Evolutionary conservation across 768 basidiomycete species (phyloP).

Genomic region (Naganishia vishniacii): DNA sequence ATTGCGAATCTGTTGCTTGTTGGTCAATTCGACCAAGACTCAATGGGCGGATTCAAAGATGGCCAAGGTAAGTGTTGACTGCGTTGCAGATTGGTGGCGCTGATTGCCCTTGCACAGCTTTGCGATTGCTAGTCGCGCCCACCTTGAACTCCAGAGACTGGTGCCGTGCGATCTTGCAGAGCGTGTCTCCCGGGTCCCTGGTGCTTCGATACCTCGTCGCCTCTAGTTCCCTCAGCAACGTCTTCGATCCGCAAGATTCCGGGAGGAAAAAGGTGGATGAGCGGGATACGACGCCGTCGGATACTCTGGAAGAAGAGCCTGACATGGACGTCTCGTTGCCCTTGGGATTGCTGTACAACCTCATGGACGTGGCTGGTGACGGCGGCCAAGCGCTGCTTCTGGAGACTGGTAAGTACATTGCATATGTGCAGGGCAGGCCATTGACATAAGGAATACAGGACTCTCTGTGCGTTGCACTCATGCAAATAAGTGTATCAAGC

Average conservation of each 20-base stretch:
- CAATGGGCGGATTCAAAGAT: not conserved
- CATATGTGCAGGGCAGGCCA: too few relatives aligned
- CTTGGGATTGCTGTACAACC: slow-evolving; percentile 5
- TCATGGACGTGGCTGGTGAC: slow-evolving; percentile 9
- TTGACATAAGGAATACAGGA: not conserved
- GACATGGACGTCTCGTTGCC: not conserved
- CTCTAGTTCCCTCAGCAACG: not conserved
- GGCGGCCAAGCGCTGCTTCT: not conserved
- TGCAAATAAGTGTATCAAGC: slow-evolving; percentile 7
- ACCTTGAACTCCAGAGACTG: slow-evolving; percentile 6
- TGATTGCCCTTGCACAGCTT: not conserved
- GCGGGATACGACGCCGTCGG: not conserved
- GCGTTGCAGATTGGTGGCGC: not conserved
- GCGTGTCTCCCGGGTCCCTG: not conserved
- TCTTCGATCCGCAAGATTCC: not conserved
- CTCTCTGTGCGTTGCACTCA: slow-evolving; percentile 3
- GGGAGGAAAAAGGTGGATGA: not conserved
- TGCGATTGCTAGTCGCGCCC: not conserved
- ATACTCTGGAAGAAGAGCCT: not conserved
- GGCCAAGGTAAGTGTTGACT: not conserved
- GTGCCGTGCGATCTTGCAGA: not conserved
- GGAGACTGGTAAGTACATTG: not conserved
- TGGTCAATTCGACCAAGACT: not conserved
- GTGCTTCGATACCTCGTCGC: slow-evolving; percentile 1
- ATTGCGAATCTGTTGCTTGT: slow-evolving; percentile 9